Conservation (phyloP, 306 rosid genomes). For the Astragalus glycyphyllos region DNA sequence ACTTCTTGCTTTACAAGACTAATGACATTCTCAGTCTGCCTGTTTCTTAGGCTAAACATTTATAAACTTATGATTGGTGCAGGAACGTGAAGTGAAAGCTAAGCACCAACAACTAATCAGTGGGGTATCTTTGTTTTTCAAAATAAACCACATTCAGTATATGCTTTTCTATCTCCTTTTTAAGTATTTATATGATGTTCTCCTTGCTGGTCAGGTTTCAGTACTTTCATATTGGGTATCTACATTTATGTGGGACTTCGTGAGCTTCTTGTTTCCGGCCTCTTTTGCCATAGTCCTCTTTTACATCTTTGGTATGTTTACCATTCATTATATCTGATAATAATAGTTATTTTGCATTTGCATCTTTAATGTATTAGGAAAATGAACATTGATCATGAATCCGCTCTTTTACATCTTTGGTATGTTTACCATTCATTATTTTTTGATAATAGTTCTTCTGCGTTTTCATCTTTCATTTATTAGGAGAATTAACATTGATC, state of each 20-base stretch:
- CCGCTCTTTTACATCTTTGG: constrained; percentile 81
- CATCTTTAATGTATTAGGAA: neutral
- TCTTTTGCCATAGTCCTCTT: constrained; percentile 76
- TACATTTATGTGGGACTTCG: constrained; percentile 85
- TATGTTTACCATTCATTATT: constrained; percentile 46
- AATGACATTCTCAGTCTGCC: constrained; percentile 27
- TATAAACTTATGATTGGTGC: constrained; percentile 49
- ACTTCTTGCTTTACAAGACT: constrained; percentile 24
- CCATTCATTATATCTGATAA: constrained; percentile 7
- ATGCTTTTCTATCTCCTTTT: constrained; percentile 17
- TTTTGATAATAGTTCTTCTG: constrained; percentile 15
- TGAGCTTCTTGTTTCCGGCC: constrained; percentile 94
- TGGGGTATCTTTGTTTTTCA: too few species aligned
- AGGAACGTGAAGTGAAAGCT: constrained; percentile 99
- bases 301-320: constrained; percentile 77
- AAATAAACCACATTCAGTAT: constrained; percentile 8
- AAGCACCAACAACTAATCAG: constrained; percentile 96
- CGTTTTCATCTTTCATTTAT: constrained; percentile 8
- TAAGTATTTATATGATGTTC: constrained; percentile 35
- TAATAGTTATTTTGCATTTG: constrained; percentile 16
- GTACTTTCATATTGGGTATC: constrained; percentile 87
- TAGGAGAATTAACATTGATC: constrained; percentile 15
- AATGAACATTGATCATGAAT: constrained; percentile 15
- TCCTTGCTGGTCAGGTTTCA: constrained; percentile 71
- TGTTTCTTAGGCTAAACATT: constrained; percentile 40